Conservation (phyloP, 176 grass and related monocot species). For the Hordeum vulgare region DNA sequence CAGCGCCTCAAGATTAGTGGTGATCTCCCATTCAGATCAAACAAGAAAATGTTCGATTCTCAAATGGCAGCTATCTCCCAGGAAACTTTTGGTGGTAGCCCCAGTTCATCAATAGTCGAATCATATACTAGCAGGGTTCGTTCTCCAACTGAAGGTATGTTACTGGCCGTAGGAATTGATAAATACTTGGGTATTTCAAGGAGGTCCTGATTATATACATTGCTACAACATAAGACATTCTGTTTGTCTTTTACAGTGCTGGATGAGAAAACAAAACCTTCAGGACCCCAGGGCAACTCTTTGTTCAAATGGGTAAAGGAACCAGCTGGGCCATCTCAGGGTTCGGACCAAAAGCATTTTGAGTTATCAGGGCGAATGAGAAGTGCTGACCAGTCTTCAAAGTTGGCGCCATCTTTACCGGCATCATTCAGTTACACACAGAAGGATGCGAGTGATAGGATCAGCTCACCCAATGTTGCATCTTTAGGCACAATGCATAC, state of each 20-base stretch:
- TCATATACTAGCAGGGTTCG: conserved; percentile 40
- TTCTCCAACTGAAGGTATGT: conserved; percentile 40
- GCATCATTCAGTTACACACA: conserved; percentile 25
- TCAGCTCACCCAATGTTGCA: conserved; percentile 31
- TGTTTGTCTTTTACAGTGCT: conserved; percentile 25
- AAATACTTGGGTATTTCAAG: conserved; percentile 3
- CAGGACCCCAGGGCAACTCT: conserved; percentile 42
- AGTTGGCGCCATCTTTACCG: conserved; percentile 29
- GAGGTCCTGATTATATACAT: conserved; percentile 22
- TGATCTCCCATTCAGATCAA: conserved; percentile 63
- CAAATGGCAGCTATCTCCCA: conserved; percentile 49
- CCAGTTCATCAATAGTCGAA: conserved; percentile 36
- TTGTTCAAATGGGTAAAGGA: conserved; percentile 89
- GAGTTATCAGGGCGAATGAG: conserved; percentile 38
- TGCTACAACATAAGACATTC: background rate
- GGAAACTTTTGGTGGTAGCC: conserved; percentile 30
- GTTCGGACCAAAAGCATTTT: conserved; percentile 36
- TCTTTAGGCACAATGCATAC: conserved; percentile 34
- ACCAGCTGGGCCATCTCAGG: conserved; percentile 37
- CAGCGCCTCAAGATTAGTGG: conserved; percentile 53
- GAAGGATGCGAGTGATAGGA: conserved; percentile 31
- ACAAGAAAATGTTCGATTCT: conserved; percentile 80
- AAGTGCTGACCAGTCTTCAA: conserved; percentile 44
- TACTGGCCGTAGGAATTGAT: background rate
- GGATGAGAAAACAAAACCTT: conserved; percentile 43